Evolutionary conservation across 2,329 filamentous ascomycete genomes (phyloP).

Genomic region (Hypoxylon sp.): DNA sequence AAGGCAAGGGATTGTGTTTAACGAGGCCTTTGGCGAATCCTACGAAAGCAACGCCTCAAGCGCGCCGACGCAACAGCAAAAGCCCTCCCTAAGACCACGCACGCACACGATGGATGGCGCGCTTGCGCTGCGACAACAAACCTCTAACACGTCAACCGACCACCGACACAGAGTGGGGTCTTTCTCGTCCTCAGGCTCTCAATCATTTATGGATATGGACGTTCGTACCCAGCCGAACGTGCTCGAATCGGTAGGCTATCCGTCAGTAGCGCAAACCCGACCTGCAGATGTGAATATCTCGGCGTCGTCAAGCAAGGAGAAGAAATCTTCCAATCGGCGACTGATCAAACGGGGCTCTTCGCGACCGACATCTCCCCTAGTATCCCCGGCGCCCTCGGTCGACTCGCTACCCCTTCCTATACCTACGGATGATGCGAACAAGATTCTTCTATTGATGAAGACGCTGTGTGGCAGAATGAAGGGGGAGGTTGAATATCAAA

Average conservation of each 20-base stretch:
- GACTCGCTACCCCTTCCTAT: conserved; percentile 71
- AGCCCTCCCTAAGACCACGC: conserved; percentile 60
- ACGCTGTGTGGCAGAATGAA: conserved; percentile 82
- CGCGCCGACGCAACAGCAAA: conserved; percentile 53
- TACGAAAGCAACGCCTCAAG: conserved; percentile 61
- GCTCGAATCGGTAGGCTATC: conserved; percentile 58
- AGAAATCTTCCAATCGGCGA: conserved; percentile 61
- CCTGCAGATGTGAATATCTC: conserved; percentile 53
- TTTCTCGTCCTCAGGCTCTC: conserved; percentile 72
- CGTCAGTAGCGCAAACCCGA: conserved; percentile 53
- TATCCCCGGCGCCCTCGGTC: conserved; percentile 66
- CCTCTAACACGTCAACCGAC: conserved; percentile 56
- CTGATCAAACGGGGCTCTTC: conserved; percentile 67
- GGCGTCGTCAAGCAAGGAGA: conserved; percentile 57
- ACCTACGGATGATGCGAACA: conserved; percentile 75
- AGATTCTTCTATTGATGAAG: conserved; percentile 80
- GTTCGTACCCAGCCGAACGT: conserved; percentile 56
- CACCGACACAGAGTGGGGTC: conserved; percentile 76
- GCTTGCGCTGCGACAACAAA: conserved; percentile 57
- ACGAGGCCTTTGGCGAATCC: conserved; percentile 65
- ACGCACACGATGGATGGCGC: conserved; percentile 70
- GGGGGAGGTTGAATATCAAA: conserved; percentile 79
- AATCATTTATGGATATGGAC: conserved; percentile 61
- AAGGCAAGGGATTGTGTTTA: conserved; percentile 71
- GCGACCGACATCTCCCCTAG: conserved; percentile 68